phyloP scores from a whole-genome alignment of 345 rosid genomes.

The Camelina sativa region DNA sequence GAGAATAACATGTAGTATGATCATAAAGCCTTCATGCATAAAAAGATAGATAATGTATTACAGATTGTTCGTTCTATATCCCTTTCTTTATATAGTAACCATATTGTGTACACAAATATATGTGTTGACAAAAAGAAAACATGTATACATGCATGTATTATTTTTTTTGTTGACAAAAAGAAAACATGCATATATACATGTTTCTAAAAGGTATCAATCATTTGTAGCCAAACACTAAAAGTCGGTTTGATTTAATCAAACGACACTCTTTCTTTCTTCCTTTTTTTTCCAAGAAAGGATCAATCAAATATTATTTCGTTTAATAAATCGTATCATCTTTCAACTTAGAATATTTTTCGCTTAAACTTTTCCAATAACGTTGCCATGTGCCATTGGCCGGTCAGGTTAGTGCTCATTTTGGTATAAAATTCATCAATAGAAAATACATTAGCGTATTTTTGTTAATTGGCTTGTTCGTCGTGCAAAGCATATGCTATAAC shows the following conservation, averaged over 20 bases:
- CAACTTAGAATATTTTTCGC: neutral
- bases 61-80: neutral
- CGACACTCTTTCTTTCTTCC: neutral
- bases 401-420: slow-evolving; percentile 14
- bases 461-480: slow-evolving; percentile 15
- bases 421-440: slow-evolving; percentile 1
- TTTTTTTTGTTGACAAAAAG: neutral
- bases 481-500: slow-evolving; percentile 23
- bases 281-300: too few relatives aligned
- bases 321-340: neutral
- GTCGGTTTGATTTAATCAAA: neutral
- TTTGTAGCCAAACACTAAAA: slow-evolving; percentile 13
- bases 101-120: neutral
- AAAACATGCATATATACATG: slow-evolving; percentile 7
- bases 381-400: slow-evolving; percentile 24
- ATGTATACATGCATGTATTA: neutral
- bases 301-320: neutral
- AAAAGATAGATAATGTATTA: neutral
- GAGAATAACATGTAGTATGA: neutral
- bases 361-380: neutral
- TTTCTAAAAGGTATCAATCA: slow-evolving; percentile 2
- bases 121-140: neutral
- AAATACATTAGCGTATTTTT: neutral
- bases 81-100: neutral
- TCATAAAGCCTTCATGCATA: neutral